phyloP scores from a whole-genome alignment of 2,329 filamentous ascomycete species.

The Fusarium napiforme region DNA sequence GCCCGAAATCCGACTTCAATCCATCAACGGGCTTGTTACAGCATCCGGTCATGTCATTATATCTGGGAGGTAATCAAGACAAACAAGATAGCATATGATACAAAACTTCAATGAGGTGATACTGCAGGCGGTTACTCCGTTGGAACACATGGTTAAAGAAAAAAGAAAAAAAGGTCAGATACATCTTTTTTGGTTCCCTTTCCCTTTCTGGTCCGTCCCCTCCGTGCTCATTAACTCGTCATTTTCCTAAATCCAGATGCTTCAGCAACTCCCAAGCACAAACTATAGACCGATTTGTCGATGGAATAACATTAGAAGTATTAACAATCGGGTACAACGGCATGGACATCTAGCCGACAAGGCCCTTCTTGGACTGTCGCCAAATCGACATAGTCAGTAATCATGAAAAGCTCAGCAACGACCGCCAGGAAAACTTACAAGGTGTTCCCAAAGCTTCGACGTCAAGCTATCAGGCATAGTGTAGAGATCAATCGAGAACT shows the following conservation, averaged over 20 bases:
- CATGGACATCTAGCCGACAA: slow-evolving; percentile 47
- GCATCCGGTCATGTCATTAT: background rate
- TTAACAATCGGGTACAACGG: slow-evolving; percentile 30
- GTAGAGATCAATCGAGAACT: slow-evolving; percentile 98
- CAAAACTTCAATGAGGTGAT: background rate
- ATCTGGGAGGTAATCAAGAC: background rate
- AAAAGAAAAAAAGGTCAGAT: slow-evolving; percentile 19
- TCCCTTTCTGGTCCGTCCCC: slow-evolving; percentile 10
- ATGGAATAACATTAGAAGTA: slow-evolving; percentile 31
- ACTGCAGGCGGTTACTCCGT: slow-evolving; percentile 1
- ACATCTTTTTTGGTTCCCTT: slow-evolving; percentile 18
- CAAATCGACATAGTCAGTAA: slow-evolving; percentile 6
- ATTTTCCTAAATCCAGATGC: slow-evolving; percentile 36
- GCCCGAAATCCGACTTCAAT: slow-evolving; percentile 13
- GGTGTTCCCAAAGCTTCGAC: slow-evolving; percentile 95
- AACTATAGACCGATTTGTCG: slow-evolving; percentile 34
- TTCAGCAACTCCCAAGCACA: slow-evolving; percentile 32
- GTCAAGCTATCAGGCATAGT: slow-evolving; percentile 91
- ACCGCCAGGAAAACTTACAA: slow-evolving; percentile 54
- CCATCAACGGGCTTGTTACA: background rate
- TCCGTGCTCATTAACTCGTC: slow-evolving; percentile 39
- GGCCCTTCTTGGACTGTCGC: slow-evolving; percentile 55
- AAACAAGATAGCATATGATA: slow-evolving; percentile 2
- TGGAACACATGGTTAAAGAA: slow-evolving; percentile 1
- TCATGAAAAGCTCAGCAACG: background rate